Conservation (phyloP, 768 basidiomycete species). For the Phanerochaete sordida region DNA sequence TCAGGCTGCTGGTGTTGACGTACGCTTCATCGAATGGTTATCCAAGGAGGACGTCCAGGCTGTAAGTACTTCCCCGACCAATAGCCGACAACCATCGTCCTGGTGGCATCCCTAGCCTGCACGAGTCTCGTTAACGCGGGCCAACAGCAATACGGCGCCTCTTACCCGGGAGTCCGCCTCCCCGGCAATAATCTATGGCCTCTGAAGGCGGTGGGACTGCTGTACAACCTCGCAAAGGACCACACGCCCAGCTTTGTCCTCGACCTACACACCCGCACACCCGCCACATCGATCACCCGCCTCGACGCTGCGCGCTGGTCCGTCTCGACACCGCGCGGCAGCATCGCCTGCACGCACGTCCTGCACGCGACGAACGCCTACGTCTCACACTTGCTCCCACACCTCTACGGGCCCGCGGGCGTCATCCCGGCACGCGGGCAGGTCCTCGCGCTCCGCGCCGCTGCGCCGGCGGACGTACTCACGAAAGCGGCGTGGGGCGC, state of each 20-base stretch:
- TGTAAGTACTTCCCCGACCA: no score
- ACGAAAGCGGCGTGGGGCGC: constrained; percentile 43
- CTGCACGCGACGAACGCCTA: constrained; percentile 90
- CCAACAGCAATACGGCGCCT: constrained; percentile 38
- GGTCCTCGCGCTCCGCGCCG: constrained; percentile 45
- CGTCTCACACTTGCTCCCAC: constrained; percentile 71
- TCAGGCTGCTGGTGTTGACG: constrained; percentile 43
- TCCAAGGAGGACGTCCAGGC: constrained; percentile 41
- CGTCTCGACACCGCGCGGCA: constrained; percentile 65
- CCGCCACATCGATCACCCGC: constrained; percentile 44
- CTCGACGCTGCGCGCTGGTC: constrained; percentile 40
- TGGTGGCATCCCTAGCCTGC: neutral
- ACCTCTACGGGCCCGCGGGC: constrained; percentile 47
- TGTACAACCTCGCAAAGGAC: constrained; percentile 45
- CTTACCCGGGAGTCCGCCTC: constrained; percentile 47
- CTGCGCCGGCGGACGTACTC: constrained; percentile 35
- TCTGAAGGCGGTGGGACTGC: constrained; percentile 70
- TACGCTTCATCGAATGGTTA: constrained; percentile 45
- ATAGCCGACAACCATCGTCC: no score
- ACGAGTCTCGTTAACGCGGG: neutral
- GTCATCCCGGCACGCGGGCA: constrained; percentile 77
- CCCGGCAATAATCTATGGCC: constrained; percentile 74
- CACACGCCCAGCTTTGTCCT: constrained; percentile 37
- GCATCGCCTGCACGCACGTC: constrained; percentile 55
- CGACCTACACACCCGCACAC: constrained; percentile 68